Base-by-base conservation (phyloP, 106 monocot species). In the Alisma plantagoaquatica region DNA sequence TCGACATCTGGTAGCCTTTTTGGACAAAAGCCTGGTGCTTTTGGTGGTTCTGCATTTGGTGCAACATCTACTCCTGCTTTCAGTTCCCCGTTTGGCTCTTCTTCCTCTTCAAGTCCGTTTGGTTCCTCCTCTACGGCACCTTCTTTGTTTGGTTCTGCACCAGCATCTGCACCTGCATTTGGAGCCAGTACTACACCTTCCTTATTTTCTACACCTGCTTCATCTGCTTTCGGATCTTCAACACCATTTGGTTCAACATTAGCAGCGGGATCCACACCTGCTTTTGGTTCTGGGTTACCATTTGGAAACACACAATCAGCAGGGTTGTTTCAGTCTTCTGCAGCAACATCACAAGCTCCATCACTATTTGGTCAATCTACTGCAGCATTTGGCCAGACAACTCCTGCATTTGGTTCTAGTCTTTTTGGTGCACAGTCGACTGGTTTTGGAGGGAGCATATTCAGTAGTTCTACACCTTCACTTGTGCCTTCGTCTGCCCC, bases 261-360 rank as follows among this genome's bases (percentile, higher is more conserved):
- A 23, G 29, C 55, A 7, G 25, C 56, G 14, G 76, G 73, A 23
- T 53, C 84, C 2, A 73, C 64, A 49, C 46, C 91, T 42, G 48
- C 78, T 14, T 90, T 90, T 73, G 73, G 80, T 25, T 44, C 72
- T 57, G 61, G 75, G 33, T 49, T 71, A 27, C 42, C 61, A 21
- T 83, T 84, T 58, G 76, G 73, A 20, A 65, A 59, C 53, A 91
- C 91, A 57, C 80, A 84, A 27, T 72, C 91, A n/a, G 77, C 91
- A 59, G 84, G 80, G 29, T 33, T 91, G 25, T 91, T 84, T 53
- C 66, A 60, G 29, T 83, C 90, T 6, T 62, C 80, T 61, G 63
- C 84, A 41, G 55, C 80, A 1, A 49, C 84, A 55, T 76, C 73
- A n/a, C 74, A 73, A 45, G 60, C 64, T 33, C 62, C 77, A 44